These are phyloP conservation scores for Boehmeria nivea DNA, from an alignment of 306 rosid species.

Conservation along the genomic window DNA sequence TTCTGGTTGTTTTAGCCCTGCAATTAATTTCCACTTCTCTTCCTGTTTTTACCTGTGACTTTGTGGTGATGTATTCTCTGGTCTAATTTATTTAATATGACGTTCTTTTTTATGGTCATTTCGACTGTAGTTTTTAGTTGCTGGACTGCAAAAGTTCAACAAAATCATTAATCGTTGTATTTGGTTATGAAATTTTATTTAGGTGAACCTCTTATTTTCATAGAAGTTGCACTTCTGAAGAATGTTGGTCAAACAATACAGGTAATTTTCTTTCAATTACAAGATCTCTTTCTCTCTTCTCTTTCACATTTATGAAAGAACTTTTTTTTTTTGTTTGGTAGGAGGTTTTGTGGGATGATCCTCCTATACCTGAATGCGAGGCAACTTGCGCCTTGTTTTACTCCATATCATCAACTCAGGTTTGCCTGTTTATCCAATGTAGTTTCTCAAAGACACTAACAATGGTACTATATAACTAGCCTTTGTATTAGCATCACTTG, in stretches of 20 bases:
- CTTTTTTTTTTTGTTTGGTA: constrained; percentile 25
- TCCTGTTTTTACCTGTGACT: background rate
- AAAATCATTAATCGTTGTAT: background rate
- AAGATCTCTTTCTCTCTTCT: constrained; percentile 4
- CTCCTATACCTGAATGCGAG: constrained; percentile 74
- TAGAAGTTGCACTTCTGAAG: constrained; percentile 88
- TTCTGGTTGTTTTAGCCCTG: constrained; percentile 17
- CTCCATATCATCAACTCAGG: constrained; percentile 98
- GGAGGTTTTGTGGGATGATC: constrained; percentile 96
- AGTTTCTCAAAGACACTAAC: no score
- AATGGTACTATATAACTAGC: no score
- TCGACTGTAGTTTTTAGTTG: no score
- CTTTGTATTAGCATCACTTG: no score
- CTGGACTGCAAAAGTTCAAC: no score
- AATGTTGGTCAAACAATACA: constrained; percentile 68
- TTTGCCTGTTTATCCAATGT: constrained; percentile 17
- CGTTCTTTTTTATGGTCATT: no score
- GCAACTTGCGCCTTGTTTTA: constrained; percentile 91
- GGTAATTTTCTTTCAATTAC: constrained; percentile 36
- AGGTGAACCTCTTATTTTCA: constrained; percentile 89
- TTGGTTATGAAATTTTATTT: constrained; percentile 8
- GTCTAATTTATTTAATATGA: no score
- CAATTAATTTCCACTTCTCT: constrained; percentile 9
- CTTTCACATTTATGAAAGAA: background rate
- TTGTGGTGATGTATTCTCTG: no score